phyloP scores from a whole-genome alignment of 495 filamentous ascomycete species.

The Talaromyces liani region DNA sequence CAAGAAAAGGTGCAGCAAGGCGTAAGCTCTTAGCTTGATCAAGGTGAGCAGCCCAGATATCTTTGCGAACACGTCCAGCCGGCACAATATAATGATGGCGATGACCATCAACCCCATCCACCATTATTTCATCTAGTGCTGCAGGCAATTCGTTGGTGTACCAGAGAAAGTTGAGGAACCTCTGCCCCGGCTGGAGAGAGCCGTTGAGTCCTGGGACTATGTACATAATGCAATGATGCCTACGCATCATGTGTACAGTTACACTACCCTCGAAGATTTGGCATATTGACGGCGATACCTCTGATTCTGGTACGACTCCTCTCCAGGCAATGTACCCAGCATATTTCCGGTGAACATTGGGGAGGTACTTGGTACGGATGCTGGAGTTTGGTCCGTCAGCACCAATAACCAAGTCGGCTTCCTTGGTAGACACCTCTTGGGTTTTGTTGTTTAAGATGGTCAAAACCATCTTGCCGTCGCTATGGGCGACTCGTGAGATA shows the following conservation, averaged over 20 bases:
- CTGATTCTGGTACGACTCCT: conserved; percentile 38
- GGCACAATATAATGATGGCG: background rate
- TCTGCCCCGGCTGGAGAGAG: no score
- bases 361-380: conserved; percentile 13
- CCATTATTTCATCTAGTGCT: no score
- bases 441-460: no score
- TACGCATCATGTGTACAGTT: conserved; percentile 34
- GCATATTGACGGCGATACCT: conserved; percentile 21
- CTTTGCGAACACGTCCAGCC: conserved; percentile 4
- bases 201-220: background rate
- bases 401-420: conserved; percentile 17
- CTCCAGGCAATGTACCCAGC: conserved; percentile 47
- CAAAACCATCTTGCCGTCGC: no score
- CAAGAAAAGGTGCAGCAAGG: conserved; percentile 13
- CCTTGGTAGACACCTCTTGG: no score
- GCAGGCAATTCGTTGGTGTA: no score
- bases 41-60: no score
- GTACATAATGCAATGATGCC: conserved; percentile 32
- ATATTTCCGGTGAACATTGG: conserved; percentile 7
- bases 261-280: conserved; percentile 15
- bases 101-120: no score
- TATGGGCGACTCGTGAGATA: no score
- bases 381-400: conserved; percentile 17
- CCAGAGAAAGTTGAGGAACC: no score
- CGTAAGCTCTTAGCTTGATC: conserved; percentile 7